phyloP scores from a whole-genome alignment of 2,329 filamentous ascomycete genomes.

The Fusarium redolens region DNA sequence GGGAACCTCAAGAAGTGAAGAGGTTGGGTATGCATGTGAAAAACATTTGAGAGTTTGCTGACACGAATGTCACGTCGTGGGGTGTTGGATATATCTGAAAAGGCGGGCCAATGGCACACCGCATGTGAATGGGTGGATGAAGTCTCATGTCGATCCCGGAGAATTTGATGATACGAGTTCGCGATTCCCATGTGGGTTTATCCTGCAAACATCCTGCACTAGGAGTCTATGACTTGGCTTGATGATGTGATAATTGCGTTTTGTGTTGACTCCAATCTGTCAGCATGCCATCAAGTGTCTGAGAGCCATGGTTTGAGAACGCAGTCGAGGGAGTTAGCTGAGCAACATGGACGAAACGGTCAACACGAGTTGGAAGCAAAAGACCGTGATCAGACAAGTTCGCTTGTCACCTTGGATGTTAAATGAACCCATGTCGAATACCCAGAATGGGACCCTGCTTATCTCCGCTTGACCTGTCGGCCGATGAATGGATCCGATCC shows the following conservation, averaged over 20 bases:
- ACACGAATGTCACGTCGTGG: background rate
- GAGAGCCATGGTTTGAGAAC: background rate
- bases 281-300: background rate
- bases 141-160: slow-evolving; percentile 34
- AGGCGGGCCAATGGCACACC: slow-evolving; percentile 7
- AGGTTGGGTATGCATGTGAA: slow-evolving; percentile 29
- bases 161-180: slow-evolving; percentile 29
- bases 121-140: slow-evolving; percentile 4
- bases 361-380: slow-evolving; percentile 4
- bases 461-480: slow-evolving; percentile 22
- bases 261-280: background rate
- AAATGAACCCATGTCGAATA: slow-evolving; percentile 20
- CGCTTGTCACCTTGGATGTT: slow-evolving; percentile 8
- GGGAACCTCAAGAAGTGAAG: background rate
- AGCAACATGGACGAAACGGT: background rate
- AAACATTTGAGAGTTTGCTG: slow-evolving; percentile 16
- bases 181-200: background rate
- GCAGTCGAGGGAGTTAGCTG: background rate
- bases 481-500: slow-evolving; percentile 12
- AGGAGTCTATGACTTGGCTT: slow-evolving; percentile 4
- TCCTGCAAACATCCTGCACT: background rate
- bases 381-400: slow-evolving; percentile 6
- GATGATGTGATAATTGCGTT: background rate
- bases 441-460: background rate
- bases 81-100: slow-evolving; percentile 9